Evolutionary conservation across 345 rosid species (phyloP).

Genomic region (Alliaria petiolata): DNA sequence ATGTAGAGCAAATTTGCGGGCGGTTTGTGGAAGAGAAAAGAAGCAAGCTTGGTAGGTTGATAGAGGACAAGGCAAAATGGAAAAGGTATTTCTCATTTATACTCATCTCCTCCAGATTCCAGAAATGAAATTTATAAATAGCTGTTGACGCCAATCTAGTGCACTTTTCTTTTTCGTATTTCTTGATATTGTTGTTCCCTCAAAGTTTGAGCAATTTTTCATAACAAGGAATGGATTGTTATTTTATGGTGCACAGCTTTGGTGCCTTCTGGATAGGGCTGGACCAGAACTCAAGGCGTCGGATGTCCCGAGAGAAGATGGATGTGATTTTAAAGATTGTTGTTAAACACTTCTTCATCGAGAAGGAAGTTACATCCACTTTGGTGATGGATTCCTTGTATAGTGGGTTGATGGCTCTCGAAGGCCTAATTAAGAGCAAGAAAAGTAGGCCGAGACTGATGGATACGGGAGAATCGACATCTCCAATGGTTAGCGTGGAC

Average conservation of each 20-base stretch:
- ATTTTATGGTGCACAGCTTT: slow-evolving; percentile 54
- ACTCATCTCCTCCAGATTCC: slow-evolving; percentile 1
- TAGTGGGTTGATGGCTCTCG: slow-evolving; percentile 94
- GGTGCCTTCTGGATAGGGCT: slow-evolving; percentile 79
- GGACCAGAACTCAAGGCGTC: slow-evolving; percentile 63
- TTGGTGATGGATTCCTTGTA: slow-evolving; percentile 98
- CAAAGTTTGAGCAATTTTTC: slow-evolving; percentile 1
- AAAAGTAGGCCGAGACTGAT: slow-evolving; percentile 49
- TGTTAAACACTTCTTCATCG: slow-evolving; percentile 84
- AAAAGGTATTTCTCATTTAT: slow-evolving; percentile 50
- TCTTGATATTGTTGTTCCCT: not conserved
- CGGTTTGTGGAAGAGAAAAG: slow-evolving; percentile 85
- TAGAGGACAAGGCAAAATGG: slow-evolving; percentile 85
- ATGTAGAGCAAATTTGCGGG: slow-evolving; percentile 84
- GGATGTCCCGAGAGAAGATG: slow-evolving; percentile 78
- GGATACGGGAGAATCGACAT: slow-evolving; percentile 64
- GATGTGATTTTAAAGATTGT: slow-evolving; percentile 77
- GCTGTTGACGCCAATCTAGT: not conserved
- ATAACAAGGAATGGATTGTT: slow-evolving; percentile 3
- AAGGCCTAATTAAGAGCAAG: slow-evolving; percentile 67
- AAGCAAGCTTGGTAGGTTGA: slow-evolving; percentile 59
- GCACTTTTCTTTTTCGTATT: not conserved
- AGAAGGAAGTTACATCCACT: slow-evolving; percentile 93
- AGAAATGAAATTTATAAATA: not conserved
- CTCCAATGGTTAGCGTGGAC: slow-evolving; percentile 71